A percentile compares a stretch with the other conserved stretches of the same genome.
Conservation (phyloP, 176 grass and related monocot genomes). For the Pontederia crassipes region DNA sequence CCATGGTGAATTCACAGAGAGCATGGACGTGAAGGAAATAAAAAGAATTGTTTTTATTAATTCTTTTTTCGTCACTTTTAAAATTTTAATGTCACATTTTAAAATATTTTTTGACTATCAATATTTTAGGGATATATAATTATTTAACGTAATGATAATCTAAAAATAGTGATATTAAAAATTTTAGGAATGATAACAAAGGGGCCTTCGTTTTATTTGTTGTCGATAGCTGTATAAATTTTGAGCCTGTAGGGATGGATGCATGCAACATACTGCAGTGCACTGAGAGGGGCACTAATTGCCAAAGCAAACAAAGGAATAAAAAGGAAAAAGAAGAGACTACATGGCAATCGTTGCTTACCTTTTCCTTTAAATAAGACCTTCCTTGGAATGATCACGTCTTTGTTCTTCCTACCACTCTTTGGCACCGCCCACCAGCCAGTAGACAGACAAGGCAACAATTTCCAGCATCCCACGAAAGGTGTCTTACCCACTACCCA, state of each 20-base stretch:
- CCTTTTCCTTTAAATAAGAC: conserved; percentile 13
- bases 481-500: neutral
- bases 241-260: too few relatives aligned
- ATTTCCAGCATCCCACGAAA: conserved; percentile 10
- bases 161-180: too few relatives aligned
- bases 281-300: neutral
- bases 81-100: too few relatives aligned
- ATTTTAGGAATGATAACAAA: too few relatives aligned
- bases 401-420: conserved; percentile 4
- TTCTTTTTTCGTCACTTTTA: too few relatives aligned
- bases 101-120: too few relatives aligned
- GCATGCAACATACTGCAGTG: too few relatives aligned
- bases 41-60: neutral
- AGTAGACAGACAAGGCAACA: neutral
- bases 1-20: neutral
- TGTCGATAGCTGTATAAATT: too few relatives aligned
- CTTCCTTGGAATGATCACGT: conserved; percentile 7
- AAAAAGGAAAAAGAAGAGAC: neutral
- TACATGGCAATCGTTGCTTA: neutral
- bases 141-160: too few relatives aligned
- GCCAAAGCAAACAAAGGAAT: neutral
- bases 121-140: too few relatives aligned
- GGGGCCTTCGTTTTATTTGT: too few relatives aligned
- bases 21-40: conserved; percentile 3
- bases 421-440: conserved; percentile 12